These are phyloP conservation scores for Hypoxylon perforatum DNA, from an alignment of 495 filamentous ascomycete genomes.

Conservation along the genomic window DNA sequence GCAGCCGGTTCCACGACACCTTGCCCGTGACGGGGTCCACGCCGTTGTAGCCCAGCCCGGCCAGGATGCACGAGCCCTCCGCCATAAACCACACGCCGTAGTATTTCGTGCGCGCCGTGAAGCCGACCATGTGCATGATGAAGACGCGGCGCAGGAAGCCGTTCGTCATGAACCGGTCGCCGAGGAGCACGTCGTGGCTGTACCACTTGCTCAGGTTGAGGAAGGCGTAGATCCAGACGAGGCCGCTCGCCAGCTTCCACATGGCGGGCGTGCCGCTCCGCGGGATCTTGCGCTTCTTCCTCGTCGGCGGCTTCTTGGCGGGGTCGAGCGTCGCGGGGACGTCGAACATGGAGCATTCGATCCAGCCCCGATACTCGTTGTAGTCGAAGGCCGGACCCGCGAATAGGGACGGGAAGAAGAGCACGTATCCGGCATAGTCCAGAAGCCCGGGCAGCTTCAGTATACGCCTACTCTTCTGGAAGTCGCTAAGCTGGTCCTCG, in stretches of 20 bases:
- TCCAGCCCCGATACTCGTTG: conserved; percentile 89
- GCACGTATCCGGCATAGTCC: conserved; percentile 87
- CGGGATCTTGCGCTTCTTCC: conserved; percentile 94
- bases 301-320: conserved; percentile 80
- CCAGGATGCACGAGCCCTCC: conserved; percentile 93
- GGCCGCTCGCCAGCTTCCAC: conserved; percentile 75
- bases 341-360: conserved; percentile 94
- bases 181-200: conserved; percentile 67
- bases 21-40: conserved; percentile 84
- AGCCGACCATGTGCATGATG: conserved; percentile 81
- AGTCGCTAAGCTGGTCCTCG: conserved; percentile 80
- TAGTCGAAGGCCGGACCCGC: conserved; percentile 93
- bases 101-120: conserved; percentile 87
- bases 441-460: conserved; percentile 75
- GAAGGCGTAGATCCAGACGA: conserved; percentile 83
- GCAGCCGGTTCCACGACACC: conserved; percentile 87
- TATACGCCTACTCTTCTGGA: conserved; percentile 86
- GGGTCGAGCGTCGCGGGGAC: conserved; percentile 81
- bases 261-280: conserved; percentile 88
- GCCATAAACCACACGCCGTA: conserved; percentile 95
- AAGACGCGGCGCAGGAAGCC: conserved; percentile 77
- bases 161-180: conserved; percentile 70
- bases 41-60: conserved; percentile 93
- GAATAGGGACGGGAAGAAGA: conserved; percentile 93
- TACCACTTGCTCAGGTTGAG: conserved; percentile 78